Evolutionary conservation across 225 moss, liverwort and hornwort genomes (phyloP).

Genomic region (Lunularia cruciata): DNA sequence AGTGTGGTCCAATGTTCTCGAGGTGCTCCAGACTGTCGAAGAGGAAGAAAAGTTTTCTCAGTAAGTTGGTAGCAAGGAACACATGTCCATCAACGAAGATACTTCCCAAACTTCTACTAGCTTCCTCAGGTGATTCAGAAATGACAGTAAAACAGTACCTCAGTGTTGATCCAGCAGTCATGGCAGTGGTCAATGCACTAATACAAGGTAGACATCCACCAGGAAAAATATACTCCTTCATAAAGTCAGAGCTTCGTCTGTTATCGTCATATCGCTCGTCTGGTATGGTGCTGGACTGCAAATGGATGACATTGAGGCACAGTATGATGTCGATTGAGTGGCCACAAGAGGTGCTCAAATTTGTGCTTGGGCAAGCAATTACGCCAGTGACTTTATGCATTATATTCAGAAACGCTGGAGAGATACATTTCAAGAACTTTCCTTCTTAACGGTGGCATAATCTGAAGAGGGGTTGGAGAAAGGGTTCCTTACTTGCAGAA

Average conservation of each 20-base stretch:
- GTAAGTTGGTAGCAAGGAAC: not conserved
- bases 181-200: constrained; percentile 57
- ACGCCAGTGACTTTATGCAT: not conserved
- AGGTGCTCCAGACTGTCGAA: constrained; percentile 66
- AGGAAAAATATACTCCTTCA: constrained; percentile 88
- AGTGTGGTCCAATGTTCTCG: constrained; percentile 79
- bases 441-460: not conserved
- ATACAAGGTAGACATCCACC: constrained; percentile 76
- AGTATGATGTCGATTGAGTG: too few relatives aligned
- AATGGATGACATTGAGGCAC: not conserved
- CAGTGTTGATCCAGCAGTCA: constrained; percentile 66
- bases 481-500: constrained; percentile 54
- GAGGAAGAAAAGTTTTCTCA: not conserved
- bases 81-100: too few relatives aligned
- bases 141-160: constrained; percentile 31
- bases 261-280: constrained; percentile 74
- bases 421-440: not conserved
- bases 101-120: too few relatives aligned
- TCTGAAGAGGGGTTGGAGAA: not conserved
- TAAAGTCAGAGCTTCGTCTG: constrained; percentile 70
- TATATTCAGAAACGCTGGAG: not conserved
- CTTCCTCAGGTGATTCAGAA: not conserved
- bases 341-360: too few relatives aligned
- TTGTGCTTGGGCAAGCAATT: not conserved
- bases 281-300: constrained; percentile 68